Base-by-base conservation (phyloP, 371 early-diverging fungal genomes). In the Mucor plumbeus region DNA sequence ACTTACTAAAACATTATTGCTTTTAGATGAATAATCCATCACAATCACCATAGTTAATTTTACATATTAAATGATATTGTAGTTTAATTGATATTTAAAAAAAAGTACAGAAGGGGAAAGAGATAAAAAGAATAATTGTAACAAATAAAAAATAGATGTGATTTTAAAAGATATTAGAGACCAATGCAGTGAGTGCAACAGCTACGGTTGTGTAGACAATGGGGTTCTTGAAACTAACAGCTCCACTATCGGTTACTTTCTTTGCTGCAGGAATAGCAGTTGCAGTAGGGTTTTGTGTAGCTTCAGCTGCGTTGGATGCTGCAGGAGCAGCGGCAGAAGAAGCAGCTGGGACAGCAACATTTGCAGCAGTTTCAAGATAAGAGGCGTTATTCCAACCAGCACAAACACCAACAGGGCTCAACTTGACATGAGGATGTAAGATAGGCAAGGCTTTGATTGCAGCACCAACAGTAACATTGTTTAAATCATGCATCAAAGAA, bases 401-500 rank as follows among this genome's bases (percentile, higher is more conserved):
- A 57, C 83, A 83, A 6, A 50, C 43, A 59, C 81, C 82, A 6
- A 83, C 80, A 19, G 81, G 75, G 34, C 74, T 75, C 3, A 81
- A 67, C 26, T 73, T 73, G 63, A 78, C 81, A 11, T 74, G 71
- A 26, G 73, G 73, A 39, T 81, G 76, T 19, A 83, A 78, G 34
- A 66, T 67, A 58, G 86, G 86, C 44, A 85, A 67, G 74, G 88
- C 71, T 54, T 84, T 70, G 74, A 91, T 83, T 63, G 91, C 79
- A 68, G 87, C 77, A 78, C 88, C 76, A 31, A 87, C 88, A 8
- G 88, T 81, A 13, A 70, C 65, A 43, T 76, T 64, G 64, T 82
- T 82, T 15, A 87, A 75, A 69, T 87, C 88, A 56, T 87, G 88
- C 67, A 85, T 83, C 34, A 87, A 77, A 21, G 77, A 79, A 67